Conservation (phyloP, 768 basidiomycete genomes). For the Xerocomellus chrysenteron region DNA sequence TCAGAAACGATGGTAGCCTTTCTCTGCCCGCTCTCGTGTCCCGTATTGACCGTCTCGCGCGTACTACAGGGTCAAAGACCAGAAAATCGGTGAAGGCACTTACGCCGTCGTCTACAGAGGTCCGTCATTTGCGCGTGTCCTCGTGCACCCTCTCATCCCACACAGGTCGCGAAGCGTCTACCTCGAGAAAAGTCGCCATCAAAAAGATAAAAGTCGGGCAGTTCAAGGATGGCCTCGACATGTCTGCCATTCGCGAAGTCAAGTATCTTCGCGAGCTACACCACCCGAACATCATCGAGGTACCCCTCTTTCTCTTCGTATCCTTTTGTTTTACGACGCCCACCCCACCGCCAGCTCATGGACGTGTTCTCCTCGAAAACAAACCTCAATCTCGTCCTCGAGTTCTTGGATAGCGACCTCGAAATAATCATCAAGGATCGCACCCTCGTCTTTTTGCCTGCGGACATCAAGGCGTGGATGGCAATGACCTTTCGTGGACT, state of each 20-base stretch:
- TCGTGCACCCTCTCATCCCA: background rate
- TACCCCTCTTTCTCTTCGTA: conserved; percentile 28
- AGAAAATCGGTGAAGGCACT: conserved; percentile 87
- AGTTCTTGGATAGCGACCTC: conserved; percentile 93
- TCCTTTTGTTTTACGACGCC: background rate
- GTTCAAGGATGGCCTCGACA: conserved; percentile 97
- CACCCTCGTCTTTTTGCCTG: conserved; percentile 86
- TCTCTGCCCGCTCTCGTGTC: background rate
- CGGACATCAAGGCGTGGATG: conserved; percentile 99
- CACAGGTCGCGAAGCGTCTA: conserved; percentile 69
- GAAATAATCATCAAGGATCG: conserved; percentile 97
- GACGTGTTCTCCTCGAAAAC: conserved; percentile 97
- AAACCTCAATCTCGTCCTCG: conserved; percentile 95
- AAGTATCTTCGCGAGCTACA: conserved; percentile 93
- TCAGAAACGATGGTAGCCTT: conserved; percentile 62
- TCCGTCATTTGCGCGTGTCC: conserved; percentile 27
- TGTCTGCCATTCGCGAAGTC: conserved; percentile 98
- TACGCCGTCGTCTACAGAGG: conserved; percentile 97
- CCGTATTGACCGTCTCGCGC: conserved; percentile 12
- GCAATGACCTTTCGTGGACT: conserved; percentile 96
- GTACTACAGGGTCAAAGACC: conserved; percentile 67
- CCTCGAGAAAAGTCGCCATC: conserved; percentile 87
- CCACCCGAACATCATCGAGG: conserved; percentile 95
- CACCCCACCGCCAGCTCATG: conserved; percentile 59
- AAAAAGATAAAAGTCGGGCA: conserved; percentile 98